Conservation (phyloP, 225 moss, liverwort and hornwort genomes). For the Marchantia polymorpha region DNA sequence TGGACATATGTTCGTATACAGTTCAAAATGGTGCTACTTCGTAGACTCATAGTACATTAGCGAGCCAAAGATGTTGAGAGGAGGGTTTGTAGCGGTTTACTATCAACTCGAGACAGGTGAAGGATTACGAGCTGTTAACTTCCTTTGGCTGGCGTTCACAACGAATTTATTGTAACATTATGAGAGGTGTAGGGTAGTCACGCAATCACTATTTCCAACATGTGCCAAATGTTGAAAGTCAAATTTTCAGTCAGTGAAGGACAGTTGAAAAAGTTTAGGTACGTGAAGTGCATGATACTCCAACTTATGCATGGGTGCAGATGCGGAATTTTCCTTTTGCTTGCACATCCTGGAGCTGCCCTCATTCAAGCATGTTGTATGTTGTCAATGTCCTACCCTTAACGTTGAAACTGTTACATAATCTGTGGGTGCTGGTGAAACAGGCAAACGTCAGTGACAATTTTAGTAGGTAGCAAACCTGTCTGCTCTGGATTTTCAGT, state of each 20-base stretch:
- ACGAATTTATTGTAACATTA: constrained; percentile 16
- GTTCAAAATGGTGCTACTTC: constrained; percentile 1
- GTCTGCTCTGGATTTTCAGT: too few relatives aligned
- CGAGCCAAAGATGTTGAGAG: constrained; percentile 7
- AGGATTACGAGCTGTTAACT: background rate
- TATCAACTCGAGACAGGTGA: background rate
- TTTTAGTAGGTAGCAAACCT: too few relatives aligned
- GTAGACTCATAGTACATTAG: background rate
- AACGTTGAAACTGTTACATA: too few relatives aligned
- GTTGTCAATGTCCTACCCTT: too few relatives aligned
- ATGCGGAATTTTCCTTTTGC: too few relatives aligned
- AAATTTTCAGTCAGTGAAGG: background rate
- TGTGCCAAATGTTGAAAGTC: constrained; percentile 3
- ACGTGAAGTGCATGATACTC: background rate
- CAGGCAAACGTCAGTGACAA: too few relatives aligned
- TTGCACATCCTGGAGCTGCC: too few relatives aligned
- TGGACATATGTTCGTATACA: background rate
- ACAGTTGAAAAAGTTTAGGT: background rate
- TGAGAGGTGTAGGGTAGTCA: constrained; percentile 17
- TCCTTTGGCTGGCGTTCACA: constrained; percentile 10
- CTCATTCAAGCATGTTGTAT: too few relatives aligned
- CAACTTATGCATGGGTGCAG: too few relatives aligned
- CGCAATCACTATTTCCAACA: constrained; percentile 3
- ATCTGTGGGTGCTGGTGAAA: too few relatives aligned
- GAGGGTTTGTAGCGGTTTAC: background rate